Conservation (phyloP, 768 basidiomycete genomes). For the Podaxis carcinomalis region DNA sequence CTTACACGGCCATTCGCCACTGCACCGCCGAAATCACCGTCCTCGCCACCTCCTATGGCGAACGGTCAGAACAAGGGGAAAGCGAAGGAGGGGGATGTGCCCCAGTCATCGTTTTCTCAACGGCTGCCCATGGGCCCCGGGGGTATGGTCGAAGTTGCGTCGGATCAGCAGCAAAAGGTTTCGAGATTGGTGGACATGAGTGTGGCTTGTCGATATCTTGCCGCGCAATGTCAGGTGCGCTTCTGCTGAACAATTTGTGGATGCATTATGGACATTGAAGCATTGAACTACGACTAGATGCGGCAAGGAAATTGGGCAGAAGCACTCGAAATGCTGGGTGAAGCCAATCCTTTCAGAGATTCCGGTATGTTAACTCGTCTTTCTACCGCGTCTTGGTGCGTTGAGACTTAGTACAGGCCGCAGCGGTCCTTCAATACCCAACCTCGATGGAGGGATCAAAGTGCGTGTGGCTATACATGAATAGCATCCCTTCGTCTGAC, state of each 20-base stretch:
- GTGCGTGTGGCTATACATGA: conserved; percentile 32
- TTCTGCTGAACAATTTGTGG: background rate
- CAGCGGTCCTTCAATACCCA: conserved; percentile 71
- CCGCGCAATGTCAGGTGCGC: conserved; percentile 87
- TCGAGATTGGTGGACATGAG: conserved; percentile 90
- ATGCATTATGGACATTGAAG: conserved; percentile 10
- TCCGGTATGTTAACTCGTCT: conserved; percentile 39
- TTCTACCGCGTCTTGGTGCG: background rate
- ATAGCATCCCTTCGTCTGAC: background rate
- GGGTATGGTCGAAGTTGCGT: conserved; percentile 66
- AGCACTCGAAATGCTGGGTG: conserved; percentile 89
- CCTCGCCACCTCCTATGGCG: conserved; percentile 27
- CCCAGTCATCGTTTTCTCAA: conserved; percentile 13
- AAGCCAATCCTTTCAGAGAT: conserved; percentile 83
- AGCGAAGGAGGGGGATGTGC: conserved; percentile 46
- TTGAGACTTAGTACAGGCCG: conserved; percentile 32
- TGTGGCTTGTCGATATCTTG: conserved; percentile 92
- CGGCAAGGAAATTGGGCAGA: conserved; percentile 90
- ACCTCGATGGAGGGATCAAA: conserved; percentile 92
- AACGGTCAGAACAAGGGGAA: conserved; percentile 59
- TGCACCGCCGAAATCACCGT: conserved; percentile 35
- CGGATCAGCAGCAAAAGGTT: conserved; percentile 58
- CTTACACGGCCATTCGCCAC: conserved; percentile 83
- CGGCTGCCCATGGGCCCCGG: conserved; percentile 68
- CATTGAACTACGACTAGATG: conserved; percentile 34